These are phyloP conservation scores for Aspergillus pseudonomiae DNA, from an alignment of 2,329 filamentous ascomycete genomes.

Conservation along the genomic window DNA sequence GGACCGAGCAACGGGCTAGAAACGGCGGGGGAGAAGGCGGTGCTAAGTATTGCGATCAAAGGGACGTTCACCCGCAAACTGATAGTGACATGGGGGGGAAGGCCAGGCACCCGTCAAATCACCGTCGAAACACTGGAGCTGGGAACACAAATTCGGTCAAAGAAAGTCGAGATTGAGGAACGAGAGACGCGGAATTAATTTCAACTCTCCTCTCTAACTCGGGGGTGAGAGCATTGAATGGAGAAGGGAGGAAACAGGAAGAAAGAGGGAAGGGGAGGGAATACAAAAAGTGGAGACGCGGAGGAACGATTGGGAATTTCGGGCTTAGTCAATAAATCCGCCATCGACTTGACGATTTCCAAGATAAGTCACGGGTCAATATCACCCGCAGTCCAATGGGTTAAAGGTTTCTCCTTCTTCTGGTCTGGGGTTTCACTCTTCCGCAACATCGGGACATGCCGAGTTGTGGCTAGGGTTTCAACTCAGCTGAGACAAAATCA, in stretches of 20 bases:
- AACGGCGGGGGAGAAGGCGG: constrained; percentile 20
- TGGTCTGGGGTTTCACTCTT: neutral
- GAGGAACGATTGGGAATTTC: constrained; percentile 5
- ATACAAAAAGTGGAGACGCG: constrained; percentile 17
- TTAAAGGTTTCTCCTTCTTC: neutral
- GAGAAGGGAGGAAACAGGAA: constrained; percentile 19
- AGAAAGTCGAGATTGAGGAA: constrained; percentile 6
- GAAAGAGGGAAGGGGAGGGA: constrained; percentile 11
- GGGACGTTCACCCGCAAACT: constrained; percentile 30
- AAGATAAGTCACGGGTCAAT: neutral
- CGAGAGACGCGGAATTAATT: neutral
- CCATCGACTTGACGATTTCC: neutral
- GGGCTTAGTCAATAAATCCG: constrained; percentile 9
- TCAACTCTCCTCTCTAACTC: neutral
- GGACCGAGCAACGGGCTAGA: constrained; percentile 17
- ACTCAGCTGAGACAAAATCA: neutral
- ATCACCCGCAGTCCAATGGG: neutral
- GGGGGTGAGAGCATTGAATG: constrained; percentile 19
- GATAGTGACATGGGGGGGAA: constrained; percentile 18
- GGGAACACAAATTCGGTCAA: constrained; percentile 19
- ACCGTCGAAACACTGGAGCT: constrained; percentile 13
- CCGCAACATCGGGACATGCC: neutral
- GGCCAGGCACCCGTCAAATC: constrained; percentile 2
- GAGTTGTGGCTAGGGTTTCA: constrained; percentile 2
- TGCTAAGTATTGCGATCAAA: constrained; percentile 21